Percentiles rank a stretch among this genome's conserved stretches.
These are phyloP conservation scores for Rhododendron griersonianum DNA, from an alignment of 148 eudicot species.

Conservation along the genomic window DNA sequence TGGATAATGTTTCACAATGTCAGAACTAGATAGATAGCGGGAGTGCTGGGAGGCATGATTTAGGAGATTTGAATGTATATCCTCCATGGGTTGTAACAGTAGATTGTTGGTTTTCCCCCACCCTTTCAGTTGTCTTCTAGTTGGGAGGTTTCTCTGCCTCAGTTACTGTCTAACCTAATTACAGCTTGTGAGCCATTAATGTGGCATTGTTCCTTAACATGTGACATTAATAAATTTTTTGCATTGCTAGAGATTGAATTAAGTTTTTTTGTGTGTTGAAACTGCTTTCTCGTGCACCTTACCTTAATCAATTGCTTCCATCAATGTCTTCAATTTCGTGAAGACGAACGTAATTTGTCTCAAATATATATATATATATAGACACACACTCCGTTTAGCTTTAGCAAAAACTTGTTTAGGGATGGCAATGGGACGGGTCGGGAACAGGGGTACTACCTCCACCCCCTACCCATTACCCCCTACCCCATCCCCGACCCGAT, in stretches of 20 bases:
- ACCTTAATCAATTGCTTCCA: neutral
- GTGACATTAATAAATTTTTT: neutral
- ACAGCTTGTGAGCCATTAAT: neutral
- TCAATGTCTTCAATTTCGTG: neutral
- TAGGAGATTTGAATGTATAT: neutral
- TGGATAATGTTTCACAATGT: neutral
- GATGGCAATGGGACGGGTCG: too few species aligned
- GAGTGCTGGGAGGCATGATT: neutral
- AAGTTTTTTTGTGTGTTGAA: neutral
- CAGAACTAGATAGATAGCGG: neutral
- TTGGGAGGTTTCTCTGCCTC: slow-evolving; percentile 4
- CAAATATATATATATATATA: neutral
- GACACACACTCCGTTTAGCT: neutral
- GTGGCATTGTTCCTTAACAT: neutral
- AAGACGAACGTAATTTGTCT: neutral
- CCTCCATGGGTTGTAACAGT: slow-evolving; percentile 1
- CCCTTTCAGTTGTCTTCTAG: neutral
- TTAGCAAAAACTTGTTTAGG: neutral
- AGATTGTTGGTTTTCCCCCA: neutral
- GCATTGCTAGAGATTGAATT: neutral
- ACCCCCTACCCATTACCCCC: too few species aligned
- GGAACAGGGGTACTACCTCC: too few species aligned
- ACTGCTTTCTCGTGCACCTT: neutral
- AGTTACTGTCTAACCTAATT: neutral
- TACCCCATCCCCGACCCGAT: too few species aligned